Conservation (phyloP, 2,329 filamentous ascomycete genomes). For the Thermothelomyces thermophilus region DNA sequence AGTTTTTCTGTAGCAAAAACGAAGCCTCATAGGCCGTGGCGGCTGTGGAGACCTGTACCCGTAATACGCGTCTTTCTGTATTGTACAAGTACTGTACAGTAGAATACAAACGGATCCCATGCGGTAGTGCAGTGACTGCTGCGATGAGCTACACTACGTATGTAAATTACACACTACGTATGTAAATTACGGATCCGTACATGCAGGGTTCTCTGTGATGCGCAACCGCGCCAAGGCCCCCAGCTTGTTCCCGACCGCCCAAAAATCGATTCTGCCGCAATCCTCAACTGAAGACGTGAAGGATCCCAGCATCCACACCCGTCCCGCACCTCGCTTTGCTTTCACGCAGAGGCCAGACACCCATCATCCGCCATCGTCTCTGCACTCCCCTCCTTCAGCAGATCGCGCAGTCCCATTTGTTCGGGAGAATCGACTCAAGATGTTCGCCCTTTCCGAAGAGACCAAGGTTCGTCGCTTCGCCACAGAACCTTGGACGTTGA, state of each 20-base stretch:
- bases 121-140: no score
- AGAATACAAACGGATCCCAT: no score
- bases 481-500: background rate
- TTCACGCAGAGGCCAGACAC: constrained; percentile 1
- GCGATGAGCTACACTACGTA: no score
- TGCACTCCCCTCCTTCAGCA: background rate
- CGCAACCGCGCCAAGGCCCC: constrained; percentile 7
- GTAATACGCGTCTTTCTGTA: no score
- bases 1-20: no score
- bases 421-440: background rate
- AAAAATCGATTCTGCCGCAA: constrained; percentile 19
- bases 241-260: background rate
- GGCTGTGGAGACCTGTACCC: no score
- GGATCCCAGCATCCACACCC: background rate
- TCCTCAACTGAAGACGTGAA: constrained; percentile 1
- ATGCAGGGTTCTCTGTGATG: background rate
- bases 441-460: constrained; percentile 81
- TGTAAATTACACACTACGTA: no score
- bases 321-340: background rate
- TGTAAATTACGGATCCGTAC: no score
- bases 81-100: no score
- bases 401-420: background rate
- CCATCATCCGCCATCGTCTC: background rate
- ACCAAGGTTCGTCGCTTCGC: constrained; percentile 62
- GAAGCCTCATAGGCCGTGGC: no score